Base-by-base conservation (phyloP, 2,329 filamentous ascomycete genomes). In the Colletotrichum sp. region DNA sequence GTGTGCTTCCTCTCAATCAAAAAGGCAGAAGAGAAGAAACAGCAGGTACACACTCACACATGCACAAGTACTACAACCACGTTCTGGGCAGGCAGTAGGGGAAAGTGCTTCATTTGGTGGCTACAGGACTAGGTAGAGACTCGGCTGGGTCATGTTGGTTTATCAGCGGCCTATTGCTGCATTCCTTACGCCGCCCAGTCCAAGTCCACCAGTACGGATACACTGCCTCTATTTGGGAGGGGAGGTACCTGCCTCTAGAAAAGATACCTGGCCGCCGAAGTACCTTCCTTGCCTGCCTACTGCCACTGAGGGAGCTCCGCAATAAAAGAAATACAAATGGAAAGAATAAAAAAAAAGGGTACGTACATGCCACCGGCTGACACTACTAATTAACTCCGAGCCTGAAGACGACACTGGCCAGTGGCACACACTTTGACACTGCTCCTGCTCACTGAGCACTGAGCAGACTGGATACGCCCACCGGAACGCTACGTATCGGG, bases 101-200 rank as follows among this genome's bases (percentile, higher is more conserved):
- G 32, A 43, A 55, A 63, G 28, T n/a, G 61, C 72, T 52, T 75
- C 68, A 75, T 72, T 75, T 72, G 61, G 72, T 72, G 68, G 72
- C 72, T 74, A 57, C 60, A 39, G 21, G 30, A 34, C 39, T 69
- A 67, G n/a, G n/a, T n/a, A n/a, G 28, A 48, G 36, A 60, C 63
- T 66, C 26, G 52, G 36, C 36, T 63, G 55, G 39, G 57, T 24
- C 13, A 21, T 12, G 26, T 66, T 55, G 72, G 34, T 71, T 66
- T 55, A 71, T 74, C 60, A 60, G 67, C 34, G 48, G 16, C 64
- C 36, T 52, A 59, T 32, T 61, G 32, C 30, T 24, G 70, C 63
- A 55, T 59, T 60, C 34, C 52, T 43, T 21, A 16, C 34, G 26
- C 43, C n/a, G 32, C 24, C 13, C 36, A 24, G 18, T 61, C 30